Base-by-base conservation (phyloP, 768 basidiomycete genomes). In the Termitomyces heimii region DNA sequence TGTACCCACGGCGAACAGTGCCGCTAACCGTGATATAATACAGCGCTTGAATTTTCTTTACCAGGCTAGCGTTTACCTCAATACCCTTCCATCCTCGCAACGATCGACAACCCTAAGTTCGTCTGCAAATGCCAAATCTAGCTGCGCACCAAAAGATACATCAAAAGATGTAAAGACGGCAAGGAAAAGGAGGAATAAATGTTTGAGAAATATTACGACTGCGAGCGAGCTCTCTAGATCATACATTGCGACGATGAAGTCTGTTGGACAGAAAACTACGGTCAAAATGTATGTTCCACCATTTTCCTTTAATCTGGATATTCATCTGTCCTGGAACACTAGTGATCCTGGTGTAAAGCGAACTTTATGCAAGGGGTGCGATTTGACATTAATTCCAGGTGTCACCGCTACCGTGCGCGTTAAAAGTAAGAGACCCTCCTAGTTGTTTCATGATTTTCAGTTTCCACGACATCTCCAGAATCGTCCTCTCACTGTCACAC, bases 281-380 rank as follows among this genome's bases (percentile, higher is more conserved):
- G 83, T 90, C 22, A 85, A 84, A 66, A 84, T 93, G 92, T 93
- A 39, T 43, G 82, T 72, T 43, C 20, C 56, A 39, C 1, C 32
- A 1, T n/a, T 46, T 37, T 57, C 18, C 16, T 43, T 32, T 51
- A 34, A 42, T n/a, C 63, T 6, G 28, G 28, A 6, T 47, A 43
- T 2, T 44, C 18, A 44, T 49, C 35, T 22, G 31, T 54, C 34
- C 56, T 39, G 20, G 31, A 29, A 31, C 47, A 28, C 44, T 61
- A 93, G 92, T 63, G 92, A 94, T 67, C 92, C 92, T 0, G 73
- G 80, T 0, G 78, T 94, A n/a, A 95, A 94, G 67, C 85, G 92
- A 12, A 82, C 85, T 1, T 63, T 93, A 7, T 95, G 92, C 71
- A 83, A 81, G 66, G 75, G 75, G 1, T 95, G 92, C 65, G 76